phyloP scores from a whole-genome alignment of 495 filamentous ascomycete species.

The Geopyxis carbonaria region DNA sequence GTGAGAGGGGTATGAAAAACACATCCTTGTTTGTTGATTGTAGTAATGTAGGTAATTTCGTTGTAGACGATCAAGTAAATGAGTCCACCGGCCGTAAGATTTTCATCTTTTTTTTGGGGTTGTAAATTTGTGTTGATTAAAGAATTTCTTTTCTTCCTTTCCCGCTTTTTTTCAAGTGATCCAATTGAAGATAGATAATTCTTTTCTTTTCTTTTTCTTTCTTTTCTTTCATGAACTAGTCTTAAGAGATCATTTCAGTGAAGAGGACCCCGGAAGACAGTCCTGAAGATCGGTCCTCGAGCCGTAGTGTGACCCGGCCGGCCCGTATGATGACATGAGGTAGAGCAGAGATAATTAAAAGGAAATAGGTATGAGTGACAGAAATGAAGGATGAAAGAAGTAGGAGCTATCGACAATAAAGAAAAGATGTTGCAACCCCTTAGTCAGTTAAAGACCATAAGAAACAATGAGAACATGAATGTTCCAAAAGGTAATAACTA shows the following conservation, averaged over 20 bases:
- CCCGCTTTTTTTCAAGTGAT: neutral
- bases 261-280: no score
- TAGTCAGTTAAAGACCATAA: neutral
- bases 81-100: conserved; percentile 1
- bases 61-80: conserved; percentile 5
- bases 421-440: neutral
- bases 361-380: neutral
- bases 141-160: neutral
- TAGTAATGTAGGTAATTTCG: neutral
- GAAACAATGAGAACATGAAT: neutral
- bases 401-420: neutral
- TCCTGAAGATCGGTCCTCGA: no score
- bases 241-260: no score
- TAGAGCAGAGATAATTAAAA: conserved; percentile 5
- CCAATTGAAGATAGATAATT: neutral
- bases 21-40: neutral
- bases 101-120: conserved; percentile 2
- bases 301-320: no score
- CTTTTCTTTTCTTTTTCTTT: neutral
- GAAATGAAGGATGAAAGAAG: neutral
- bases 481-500: conserved; percentile 1
- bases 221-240: neutral
- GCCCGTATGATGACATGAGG: no score
- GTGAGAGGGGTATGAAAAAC: no score
- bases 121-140: neutral